phyloP scores from a whole-genome alignment of 495 filamentous ascomycete species.

The Cercophora samala region DNA sequence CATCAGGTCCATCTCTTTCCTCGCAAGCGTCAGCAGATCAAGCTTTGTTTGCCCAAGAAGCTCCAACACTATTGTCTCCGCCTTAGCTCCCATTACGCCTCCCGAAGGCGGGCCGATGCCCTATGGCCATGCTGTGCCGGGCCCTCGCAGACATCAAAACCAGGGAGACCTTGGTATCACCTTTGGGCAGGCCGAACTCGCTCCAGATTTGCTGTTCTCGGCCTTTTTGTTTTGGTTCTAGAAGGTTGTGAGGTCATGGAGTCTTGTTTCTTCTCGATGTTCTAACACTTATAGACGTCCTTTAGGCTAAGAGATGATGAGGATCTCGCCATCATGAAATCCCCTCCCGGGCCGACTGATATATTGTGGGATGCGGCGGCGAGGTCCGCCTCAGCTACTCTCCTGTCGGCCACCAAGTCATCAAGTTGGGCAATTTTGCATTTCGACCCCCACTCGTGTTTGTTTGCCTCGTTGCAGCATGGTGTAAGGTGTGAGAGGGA shows the following conservation, averaged over 20 bases:
- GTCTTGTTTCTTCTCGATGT: background rate
- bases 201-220: background rate
- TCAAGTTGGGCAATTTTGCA: background rate
- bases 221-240: background rate
- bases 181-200: background rate
- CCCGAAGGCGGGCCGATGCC: constrained; percentile 15
- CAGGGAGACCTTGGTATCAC: background rate
- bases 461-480: background rate
- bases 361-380: background rate
- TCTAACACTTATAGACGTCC: background rate
- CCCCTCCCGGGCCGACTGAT: background rate
- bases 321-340: background rate
- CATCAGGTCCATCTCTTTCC: background rate
- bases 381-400: background rate
- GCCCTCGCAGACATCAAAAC: background rate
- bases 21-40: background rate
- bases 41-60: background rate
- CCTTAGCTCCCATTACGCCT: background rate
- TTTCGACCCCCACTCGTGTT: background rate
- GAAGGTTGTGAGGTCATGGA: background rate
- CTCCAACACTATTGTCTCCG: background rate
- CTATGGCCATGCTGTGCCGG: background rate
- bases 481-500: background rate
- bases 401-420: background rate
- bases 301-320: background rate